Evolutionary conservation across 2,329 filamentous ascomycete genomes (phyloP), one percentile per base, ranked within the genome.

Genomic region (Colletotrichum navitas): DNA sequence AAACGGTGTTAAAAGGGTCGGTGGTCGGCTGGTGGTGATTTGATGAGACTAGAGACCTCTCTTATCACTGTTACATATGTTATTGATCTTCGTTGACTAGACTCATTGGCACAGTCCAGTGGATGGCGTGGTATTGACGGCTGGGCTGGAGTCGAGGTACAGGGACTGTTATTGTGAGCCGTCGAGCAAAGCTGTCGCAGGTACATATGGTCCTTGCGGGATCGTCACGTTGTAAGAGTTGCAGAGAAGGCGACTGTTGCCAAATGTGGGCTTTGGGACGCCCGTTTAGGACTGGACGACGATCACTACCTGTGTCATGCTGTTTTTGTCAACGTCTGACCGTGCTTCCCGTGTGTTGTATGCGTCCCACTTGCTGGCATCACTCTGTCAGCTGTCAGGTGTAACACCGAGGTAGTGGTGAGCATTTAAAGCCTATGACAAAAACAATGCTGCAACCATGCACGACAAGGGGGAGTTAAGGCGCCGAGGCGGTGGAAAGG

Each of bases 121-220:
- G 34, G 51, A 34, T 56, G 63, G 56, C 43, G 62, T 70, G 49
- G 16, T 62, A 43, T 62, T 62, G 16, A 24, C 47, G 41, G 39
- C n/a, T 56, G 54, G 32, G 65, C 24, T 52, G 66, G 36, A 58
- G 29, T 36, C 34, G 54, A 59, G 61, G 52, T 45, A 52, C 43
- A 18, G 52, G 52, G 2, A 29, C 4, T 26, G 36, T 51, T 32
- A 16, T n/a, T 29, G 24, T 11, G 34, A 54, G 60, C 47, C 26
- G 24, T 45, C 29, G 55, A 43, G 41, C 8, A 55, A 26, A 41
- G 56, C 26, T 67, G 56, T 71, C 63, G 56, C 68, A 62, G 68
- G 67, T 14, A 34, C 41, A 67, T 49, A n/a, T n/a, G 51, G 68
- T 34, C 63, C 32, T 54, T 70, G 68, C 63, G 68, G 67, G 18